phyloP scores from a whole-genome alignment of 1,284 basidiomycete genomes.

The Apiotrichum gracile region DNA sequence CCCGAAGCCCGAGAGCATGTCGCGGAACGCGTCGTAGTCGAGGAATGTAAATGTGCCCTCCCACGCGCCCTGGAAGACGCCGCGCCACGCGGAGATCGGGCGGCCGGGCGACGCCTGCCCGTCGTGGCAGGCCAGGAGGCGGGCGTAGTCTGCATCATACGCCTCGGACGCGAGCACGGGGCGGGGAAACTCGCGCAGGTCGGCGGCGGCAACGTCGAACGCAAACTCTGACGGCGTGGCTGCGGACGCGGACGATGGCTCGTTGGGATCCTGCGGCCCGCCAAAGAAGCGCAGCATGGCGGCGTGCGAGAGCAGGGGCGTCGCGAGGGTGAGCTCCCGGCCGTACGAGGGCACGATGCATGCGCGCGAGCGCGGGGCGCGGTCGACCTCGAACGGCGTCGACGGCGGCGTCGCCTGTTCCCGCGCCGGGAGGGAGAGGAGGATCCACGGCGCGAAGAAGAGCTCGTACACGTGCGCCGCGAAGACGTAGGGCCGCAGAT shows the following conservation, averaged over 20 bases:
- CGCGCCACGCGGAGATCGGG: slow-evolving; percentile 43
- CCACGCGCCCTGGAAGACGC: slow-evolving; percentile 51
- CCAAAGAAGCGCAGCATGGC: slow-evolving; percentile 46
- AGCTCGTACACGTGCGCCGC: slow-evolving; percentile 51
- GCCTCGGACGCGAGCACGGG: slow-evolving; percentile 19
- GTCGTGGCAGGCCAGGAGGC: slow-evolving; percentile 46
- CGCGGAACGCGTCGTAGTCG: slow-evolving; percentile 52
- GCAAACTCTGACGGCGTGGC: background rate
- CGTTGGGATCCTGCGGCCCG: background rate
- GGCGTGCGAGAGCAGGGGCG: slow-evolving; percentile 44
- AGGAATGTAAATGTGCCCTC: slow-evolving; percentile 55
- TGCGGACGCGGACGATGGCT: slow-evolving; percentile 1
- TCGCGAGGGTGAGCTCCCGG: slow-evolving; percentile 24
- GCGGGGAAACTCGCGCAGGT: slow-evolving; percentile 17
- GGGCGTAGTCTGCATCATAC: slow-evolving; percentile 29
- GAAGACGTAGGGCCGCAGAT: slow-evolving; percentile 48
- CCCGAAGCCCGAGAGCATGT: slow-evolving; percentile 45
- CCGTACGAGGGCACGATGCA: slow-evolving; percentile 45
- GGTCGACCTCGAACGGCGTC: slow-evolving; percentile 22
- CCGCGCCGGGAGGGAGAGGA: slow-evolving; percentile 39
- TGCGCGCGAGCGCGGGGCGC: slow-evolving; percentile 10
- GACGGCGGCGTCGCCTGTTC: slow-evolving; percentile 20
- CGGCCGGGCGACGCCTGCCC: slow-evolving; percentile 45
- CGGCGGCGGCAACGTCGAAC: background rate
- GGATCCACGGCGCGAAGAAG: slow-evolving; percentile 52